phyloP scores from a whole-genome alignment of 352 stramenopile genomes.

The Stramenopiles sp. region DNA sequence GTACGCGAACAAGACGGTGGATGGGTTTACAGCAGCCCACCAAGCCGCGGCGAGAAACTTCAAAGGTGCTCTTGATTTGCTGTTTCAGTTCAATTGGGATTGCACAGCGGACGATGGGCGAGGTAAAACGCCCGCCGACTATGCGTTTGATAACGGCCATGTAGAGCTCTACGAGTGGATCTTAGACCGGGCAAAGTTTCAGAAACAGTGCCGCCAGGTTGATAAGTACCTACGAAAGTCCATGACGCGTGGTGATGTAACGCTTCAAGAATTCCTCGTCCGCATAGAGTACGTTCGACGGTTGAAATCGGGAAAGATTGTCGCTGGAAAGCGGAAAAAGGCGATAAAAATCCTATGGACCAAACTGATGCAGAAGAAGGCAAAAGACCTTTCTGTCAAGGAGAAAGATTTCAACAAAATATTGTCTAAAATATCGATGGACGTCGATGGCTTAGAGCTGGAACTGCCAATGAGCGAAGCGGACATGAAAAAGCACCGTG shows the following conservation, averaged over 20 bases:
- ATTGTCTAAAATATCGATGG: not conserved
- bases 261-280: not conserved
- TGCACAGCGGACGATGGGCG: not conserved
- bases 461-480: not conserved
- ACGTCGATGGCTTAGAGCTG: not conserved
- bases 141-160: not conserved
- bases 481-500: too few relatives aligned
- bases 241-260: not conserved
- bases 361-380: not conserved
- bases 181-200: too few relatives aligned
- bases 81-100: constrained; percentile 1
- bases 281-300: not conserved
- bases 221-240: not conserved
- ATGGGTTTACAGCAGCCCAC: not conserved
- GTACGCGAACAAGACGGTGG: not conserved
- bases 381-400: not conserved
- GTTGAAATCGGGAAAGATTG: not conserved
- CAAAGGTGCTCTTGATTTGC: not conserved
- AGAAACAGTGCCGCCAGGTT: not conserved
- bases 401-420: not conserved
- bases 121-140: not conserved
- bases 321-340: not conserved
- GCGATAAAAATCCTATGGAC: not conserved
- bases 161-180: too few relatives aligned
- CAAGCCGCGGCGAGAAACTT: not conserved